phyloP scores from a whole-genome alignment of 1,139 yeast genomes.

The Hyphopichia burtonii region DNA sequence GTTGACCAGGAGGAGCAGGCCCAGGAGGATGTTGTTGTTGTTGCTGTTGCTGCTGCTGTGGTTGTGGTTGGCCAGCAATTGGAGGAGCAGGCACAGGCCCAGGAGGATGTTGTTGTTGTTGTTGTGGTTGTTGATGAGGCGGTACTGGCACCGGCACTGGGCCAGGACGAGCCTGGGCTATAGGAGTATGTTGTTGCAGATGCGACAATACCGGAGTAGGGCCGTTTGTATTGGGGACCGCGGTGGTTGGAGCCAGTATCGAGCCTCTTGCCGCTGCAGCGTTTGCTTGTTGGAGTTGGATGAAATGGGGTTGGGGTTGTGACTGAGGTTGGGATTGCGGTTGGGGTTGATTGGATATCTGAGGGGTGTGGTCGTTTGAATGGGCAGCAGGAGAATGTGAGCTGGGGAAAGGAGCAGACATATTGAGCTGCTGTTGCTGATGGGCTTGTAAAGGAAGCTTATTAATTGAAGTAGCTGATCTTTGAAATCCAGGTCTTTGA shows the following conservation, averaged over 20 bases:
- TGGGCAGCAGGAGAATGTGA: constrained; percentile 20
- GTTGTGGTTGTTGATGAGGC: constrained; percentile 3
- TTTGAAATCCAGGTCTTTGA: constrained; percentile 3
- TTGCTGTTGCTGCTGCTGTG: constrained; percentile 4
- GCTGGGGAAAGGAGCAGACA: constrained; percentile 24
- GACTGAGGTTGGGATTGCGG: constrained; percentile 16
- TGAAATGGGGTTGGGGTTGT: constrained; percentile 10
- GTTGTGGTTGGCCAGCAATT: background rate
- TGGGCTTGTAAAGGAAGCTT: constrained; percentile 7
- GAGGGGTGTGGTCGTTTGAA: constrained; percentile 30
- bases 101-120: background rate
- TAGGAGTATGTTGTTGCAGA: constrained; percentile 4
- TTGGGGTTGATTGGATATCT: constrained; percentile 24
- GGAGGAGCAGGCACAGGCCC: background rate
- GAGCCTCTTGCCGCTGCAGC: background rate
- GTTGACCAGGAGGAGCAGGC: constrained; percentile 6
- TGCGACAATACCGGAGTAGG: constrained; percentile 2
- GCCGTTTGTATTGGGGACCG: background rate
- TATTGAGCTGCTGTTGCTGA: constrained; percentile 11
- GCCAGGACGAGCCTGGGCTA: background rate
- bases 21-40: constrained; percentile 5
- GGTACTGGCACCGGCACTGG: background rate
- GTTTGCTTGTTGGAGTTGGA: constrained; percentile 5
- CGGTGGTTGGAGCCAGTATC: background rate
- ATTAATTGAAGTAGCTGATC: constrained; percentile 3